Base-by-base conservation (phyloP, 441 rosid species). In the Erysimum pusillum region DNA sequence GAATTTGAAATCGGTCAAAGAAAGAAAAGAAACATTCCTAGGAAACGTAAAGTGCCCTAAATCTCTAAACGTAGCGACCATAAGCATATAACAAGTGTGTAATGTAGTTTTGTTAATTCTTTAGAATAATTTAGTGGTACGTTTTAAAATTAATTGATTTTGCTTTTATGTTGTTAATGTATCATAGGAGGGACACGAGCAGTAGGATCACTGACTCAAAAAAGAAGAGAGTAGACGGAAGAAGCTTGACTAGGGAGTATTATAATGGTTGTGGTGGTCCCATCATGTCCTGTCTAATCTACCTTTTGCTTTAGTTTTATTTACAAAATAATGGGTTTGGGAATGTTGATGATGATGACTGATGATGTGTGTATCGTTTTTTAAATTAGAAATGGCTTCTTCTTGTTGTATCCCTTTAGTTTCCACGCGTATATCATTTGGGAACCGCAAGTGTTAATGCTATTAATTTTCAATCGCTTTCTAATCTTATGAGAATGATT, bases 11-110 rank as follows among this genome's bases (percentile, higher is more conserved):
- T 14, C 7, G 39, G 77, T 56, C 63, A 63, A 52, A 45, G 18
- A 82, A 87, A 67, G 76, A 1, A 25, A 25, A n/a, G 28, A 25
- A 25, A 25, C 28, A 25, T 25, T 25, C 3, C 28, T 32, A 54
- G 35, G 58, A 76, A 34, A 76, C 46, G 12, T 64, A 25, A 10
- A 20, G 3, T 2, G 62, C n/a, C 34, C 2, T 73, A 14, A 32
- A 45, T 32, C 46, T 63, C 28, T 12, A 25, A 63, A 34, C 36
- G 45, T 39, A 73, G 6, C 51, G 18, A 22, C 46, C 46, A 35
- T 4, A 6, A 22, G 49, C 48, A 7, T 35, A 9, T 22, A 71
- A 59, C 63, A 64, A 54, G 39, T 59, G 31, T 17, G 20, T n/a
- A 3, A 48, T 48, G 4, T 48, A 17, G 52, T 51, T 51, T 9